Conservation (phyloP, 805 yeast genomes). For the Hyphopichia homilentoma region DNA sequence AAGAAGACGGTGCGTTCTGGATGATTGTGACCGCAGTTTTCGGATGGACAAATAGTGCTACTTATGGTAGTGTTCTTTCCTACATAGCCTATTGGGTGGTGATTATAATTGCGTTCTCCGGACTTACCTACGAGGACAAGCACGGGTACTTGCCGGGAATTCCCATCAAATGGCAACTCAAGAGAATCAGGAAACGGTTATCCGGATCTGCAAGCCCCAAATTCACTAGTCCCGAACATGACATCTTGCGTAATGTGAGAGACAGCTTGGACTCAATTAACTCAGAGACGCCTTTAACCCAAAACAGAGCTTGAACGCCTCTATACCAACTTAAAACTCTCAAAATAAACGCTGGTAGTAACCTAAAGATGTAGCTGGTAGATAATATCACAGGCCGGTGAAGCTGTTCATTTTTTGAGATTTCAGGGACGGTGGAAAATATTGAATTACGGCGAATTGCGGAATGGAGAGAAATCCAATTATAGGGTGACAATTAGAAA, state of each 20-base stretch:
- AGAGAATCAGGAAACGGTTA: slow-evolving; percentile 28
- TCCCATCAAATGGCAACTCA: slow-evolving; percentile 38
- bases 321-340: too few species aligned
- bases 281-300: slow-evolving; percentile 22
- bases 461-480: too few species aligned
- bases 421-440: too few species aligned
- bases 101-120: slow-evolving; percentile 27
- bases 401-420: too few species aligned
- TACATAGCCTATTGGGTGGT: slow-evolving; percentile 37
- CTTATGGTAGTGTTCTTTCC: slow-evolving; percentile 38
- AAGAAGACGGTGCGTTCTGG: slow-evolving; percentile 42
- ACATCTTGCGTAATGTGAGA: slow-evolving; percentile 6
- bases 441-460: too few species aligned
- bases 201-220: not conserved
- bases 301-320: not conserved
- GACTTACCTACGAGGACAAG: slow-evolving; percentile 32
- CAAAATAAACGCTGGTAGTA: too few species aligned
- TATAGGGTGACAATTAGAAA: too few species aligned
- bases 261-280: slow-evolving; percentile 23
- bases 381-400: too few species aligned
- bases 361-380: too few species aligned
- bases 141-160: slow-evolving; percentile 34
- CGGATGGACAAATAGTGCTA: slow-evolving; percentile 46
- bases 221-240: slow-evolving; percentile 1
- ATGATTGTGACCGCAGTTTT: slow-evolving; percentile 43